These are phyloP conservation scores for Mrakia gelida DNA, from an alignment of 768 basidiomycete genomes.

Conservation along the genomic window DNA sequence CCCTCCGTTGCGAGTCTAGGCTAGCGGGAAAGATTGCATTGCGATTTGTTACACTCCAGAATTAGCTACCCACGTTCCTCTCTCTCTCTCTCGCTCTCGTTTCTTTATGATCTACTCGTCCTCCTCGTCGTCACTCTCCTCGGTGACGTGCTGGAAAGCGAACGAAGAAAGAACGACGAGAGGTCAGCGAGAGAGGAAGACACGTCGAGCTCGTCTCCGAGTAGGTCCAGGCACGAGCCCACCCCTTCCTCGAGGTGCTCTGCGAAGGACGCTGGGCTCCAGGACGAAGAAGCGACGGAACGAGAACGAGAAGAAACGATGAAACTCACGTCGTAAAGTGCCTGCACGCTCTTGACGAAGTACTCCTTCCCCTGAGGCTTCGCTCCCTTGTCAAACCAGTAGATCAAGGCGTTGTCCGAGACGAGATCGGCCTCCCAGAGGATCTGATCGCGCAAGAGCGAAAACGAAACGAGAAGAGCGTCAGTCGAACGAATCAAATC, in stretches of 20 bases:
- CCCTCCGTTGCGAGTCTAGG: background rate
- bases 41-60: background rate
- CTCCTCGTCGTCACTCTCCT: constrained; percentile 22
- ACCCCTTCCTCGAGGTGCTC: too few species aligned
- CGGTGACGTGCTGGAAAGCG: constrained; percentile 20
- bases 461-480: background rate
- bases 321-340: constrained; percentile 32
- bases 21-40: too few species aligned
- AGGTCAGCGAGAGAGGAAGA: background rate
- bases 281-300: too few species aligned
- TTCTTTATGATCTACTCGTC: constrained; percentile 5
- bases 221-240: too few species aligned
- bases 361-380: constrained; percentile 93
- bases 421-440: constrained; percentile 94
- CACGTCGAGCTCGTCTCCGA: too few species aligned
- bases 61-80: background rate
- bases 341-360: constrained; percentile 63
- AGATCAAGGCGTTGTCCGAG: constrained; percentile 92
- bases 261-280: too few species aligned
- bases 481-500: background rate
- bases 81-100: background rate
- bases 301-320: background rate
- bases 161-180: too few species aligned
- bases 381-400: constrained; percentile 96
- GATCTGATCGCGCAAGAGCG: constrained; percentile 53